Percentiles rank a stretch among this genome's conserved stretches.
These are phyloP conservation scores for Epichloe amarillans DNA, from an alignment of 2,329 filamentous ascomycete species.

Conservation along the genomic window DNA sequence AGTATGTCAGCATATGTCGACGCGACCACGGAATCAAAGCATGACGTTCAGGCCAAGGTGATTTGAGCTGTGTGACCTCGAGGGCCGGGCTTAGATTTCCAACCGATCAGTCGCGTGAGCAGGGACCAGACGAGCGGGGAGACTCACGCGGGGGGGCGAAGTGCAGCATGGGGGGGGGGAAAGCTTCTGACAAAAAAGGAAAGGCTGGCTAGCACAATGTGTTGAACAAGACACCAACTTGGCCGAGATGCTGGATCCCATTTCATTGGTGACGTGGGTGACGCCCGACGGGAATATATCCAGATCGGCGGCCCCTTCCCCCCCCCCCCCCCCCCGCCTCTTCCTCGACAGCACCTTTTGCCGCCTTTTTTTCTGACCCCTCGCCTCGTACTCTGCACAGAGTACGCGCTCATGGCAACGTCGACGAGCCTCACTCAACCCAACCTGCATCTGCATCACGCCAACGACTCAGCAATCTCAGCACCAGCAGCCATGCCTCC, in stretches of 20 bases:
- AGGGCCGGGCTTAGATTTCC: too few relatives aligned
- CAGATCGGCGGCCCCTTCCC: not conserved
- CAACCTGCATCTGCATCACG: not conserved
- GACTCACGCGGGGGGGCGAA: not conserved
- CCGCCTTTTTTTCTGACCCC: not conserved
- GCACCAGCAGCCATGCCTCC: constrained; percentile 17
- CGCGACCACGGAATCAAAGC: not conserved
- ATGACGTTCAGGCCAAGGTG: not conserved
- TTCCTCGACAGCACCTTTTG: not conserved
- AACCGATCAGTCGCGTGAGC: not conserved
- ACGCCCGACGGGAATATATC: not conserved
- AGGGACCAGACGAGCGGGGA: not conserved
- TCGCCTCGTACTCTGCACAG: not conserved
- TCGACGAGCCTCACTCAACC: not conserved
- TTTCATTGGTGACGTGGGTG: not conserved
- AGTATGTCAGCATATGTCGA: too few relatives aligned
- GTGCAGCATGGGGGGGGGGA: too few relatives aligned
- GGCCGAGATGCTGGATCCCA: not conserved
- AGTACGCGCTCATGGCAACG: constrained; percentile 1
- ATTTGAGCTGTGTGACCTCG: not conserved
- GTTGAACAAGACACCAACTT: too few relatives aligned
- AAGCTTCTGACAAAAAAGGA: too few relatives aligned
- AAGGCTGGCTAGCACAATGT: too few relatives aligned
- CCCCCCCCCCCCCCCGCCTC: not conserved
- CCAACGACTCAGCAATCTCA: not conserved